phyloP scores from a whole-genome alignment of 108 stramenopile species.

The Conticribra weissflogii region DNA sequence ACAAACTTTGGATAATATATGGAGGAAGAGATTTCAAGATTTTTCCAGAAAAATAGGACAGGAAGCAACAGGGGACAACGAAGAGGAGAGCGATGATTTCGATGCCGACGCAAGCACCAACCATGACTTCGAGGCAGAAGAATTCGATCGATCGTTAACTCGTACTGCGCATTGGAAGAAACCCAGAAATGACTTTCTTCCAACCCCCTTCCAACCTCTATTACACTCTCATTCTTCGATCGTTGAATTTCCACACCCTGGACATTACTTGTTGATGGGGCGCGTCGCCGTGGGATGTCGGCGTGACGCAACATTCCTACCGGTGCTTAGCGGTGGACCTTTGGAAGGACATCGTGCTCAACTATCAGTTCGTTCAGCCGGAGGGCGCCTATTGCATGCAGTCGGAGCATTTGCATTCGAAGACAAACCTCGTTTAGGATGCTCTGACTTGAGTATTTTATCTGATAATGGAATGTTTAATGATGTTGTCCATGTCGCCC shows the following conservation, averaged over 20 bases:
- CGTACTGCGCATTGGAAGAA: slow-evolving; percentile 37
- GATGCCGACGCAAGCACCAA: slow-evolving; percentile 15
- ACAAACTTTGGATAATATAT: no score
- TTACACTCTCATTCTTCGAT: slow-evolving; percentile 43
- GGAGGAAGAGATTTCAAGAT: not conserved
- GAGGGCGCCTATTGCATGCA: slow-evolving; percentile 39
- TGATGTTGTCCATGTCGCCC: slow-evolving; percentile 44
- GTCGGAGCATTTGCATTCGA: slow-evolving; percentile 48
- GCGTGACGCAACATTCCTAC: slow-evolving; percentile 43
- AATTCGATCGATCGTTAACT: slow-evolving; percentile 45
- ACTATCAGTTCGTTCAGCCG: slow-evolving; percentile 39
- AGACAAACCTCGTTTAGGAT: slow-evolving; percentile 42
- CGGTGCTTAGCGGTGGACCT: slow-evolving; percentile 46
- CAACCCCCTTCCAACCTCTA: slow-evolving; percentile 39
- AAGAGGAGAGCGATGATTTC: slow-evolving; percentile 10
- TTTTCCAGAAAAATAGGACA: slow-evolving; percentile 3
- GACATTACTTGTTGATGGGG: slow-evolving; percentile 42
- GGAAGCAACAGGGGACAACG: not conserved
- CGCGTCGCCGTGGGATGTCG: slow-evolving; percentile 50
- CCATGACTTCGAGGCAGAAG: slow-evolving; percentile 29
- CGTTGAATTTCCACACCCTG: slow-evolving; percentile 43
- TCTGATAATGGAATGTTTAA: slow-evolving; percentile 52
- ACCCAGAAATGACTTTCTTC: slow-evolving; percentile 45
- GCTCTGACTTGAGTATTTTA: slow-evolving; percentile 43
- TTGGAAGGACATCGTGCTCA: slow-evolving; percentile 47